Evolutionary conservation across 2,329 filamentous ascomycete genomes (phyloP).

Genomic region (Ceratocystis ficicola): DNA sequence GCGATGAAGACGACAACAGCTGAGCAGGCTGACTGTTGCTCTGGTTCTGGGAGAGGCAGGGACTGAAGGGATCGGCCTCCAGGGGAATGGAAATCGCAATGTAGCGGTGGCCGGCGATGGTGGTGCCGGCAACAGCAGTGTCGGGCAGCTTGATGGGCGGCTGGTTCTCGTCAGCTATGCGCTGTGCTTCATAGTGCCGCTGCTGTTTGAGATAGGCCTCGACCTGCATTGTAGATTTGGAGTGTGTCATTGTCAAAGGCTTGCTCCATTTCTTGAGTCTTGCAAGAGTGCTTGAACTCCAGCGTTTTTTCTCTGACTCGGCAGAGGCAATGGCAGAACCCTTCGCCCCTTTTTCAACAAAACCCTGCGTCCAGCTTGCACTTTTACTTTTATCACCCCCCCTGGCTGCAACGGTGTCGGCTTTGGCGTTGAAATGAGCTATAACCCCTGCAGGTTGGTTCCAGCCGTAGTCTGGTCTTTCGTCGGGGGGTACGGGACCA

Average conservation of each 20-base stretch:
- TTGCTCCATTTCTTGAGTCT: conserved; percentile 17
- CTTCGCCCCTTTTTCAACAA: conserved; percentile 12
- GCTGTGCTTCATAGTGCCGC: conserved; percentile 24
- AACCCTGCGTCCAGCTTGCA: conserved; percentile 10
- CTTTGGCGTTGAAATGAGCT: neutral
- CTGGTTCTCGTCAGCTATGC: conserved; percentile 23
- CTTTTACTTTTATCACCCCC: conserved; percentile 12
- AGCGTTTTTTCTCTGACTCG: conserved; percentile 19
- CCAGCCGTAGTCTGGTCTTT: conserved; percentile 22
- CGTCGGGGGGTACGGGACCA: conserved; percentile 14
- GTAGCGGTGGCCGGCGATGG: conserved; percentile 42
- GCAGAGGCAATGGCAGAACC: neutral
- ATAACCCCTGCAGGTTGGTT: conserved; percentile 13
- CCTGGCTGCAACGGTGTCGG: neutral
- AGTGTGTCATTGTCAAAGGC: conserved; percentile 14
- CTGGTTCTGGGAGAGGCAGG: conserved; percentile 17
- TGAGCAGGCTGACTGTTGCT: neutral
- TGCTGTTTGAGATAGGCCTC: conserved; percentile 18
- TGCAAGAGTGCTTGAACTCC: conserved; percentile 18
- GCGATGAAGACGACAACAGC: neutral
- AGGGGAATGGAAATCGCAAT: conserved; percentile 50
- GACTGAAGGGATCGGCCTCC: conserved; percentile 36
- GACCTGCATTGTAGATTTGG: conserved; percentile 16
- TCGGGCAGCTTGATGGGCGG: conserved; percentile 38
- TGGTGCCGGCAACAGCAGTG: conserved; percentile 43